These are phyloP conservation scores for Nicotiana sylvestris DNA, from an alignment of 257 asterid species.

Conservation along the genomic window DNA sequence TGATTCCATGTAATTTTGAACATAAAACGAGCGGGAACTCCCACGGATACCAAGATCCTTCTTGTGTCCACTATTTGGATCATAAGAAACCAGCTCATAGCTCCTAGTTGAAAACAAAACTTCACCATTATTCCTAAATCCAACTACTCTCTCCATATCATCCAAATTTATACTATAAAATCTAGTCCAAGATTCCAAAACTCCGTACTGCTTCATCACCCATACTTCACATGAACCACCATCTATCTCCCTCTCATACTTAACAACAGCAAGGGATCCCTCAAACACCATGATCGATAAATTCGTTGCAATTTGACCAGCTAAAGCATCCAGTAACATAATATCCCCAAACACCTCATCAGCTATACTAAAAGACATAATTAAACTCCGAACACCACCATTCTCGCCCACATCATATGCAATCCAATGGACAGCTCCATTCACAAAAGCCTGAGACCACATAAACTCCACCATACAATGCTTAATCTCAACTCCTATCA, in stretches of 20 bases:
- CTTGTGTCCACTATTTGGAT: constrained; percentile 20
- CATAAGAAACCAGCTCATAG: constrained; percentile 25
- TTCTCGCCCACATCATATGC: constrained; percentile 20
- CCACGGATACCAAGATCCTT: constrained; percentile 38
- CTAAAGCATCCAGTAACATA: constrained; percentile 37
- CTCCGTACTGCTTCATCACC: constrained; percentile 56
- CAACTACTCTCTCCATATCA: constrained; percentile 30
- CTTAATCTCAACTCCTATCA: constrained; percentile 14
- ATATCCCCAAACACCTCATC: constrained; percentile 43
- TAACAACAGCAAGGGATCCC: constrained; percentile 36
- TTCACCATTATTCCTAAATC: constrained; percentile 39
- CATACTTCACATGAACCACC: constrained; percentile 36
- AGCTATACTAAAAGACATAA: constrained; percentile 35
- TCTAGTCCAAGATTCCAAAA: constrained; percentile 49
- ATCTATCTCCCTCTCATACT: constrained; percentile 13
- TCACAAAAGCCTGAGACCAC: constrained; percentile 35
- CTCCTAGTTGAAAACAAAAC: constrained; percentile 29
- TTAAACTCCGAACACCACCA: constrained; percentile 14
- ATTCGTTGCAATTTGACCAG: constrained; percentile 3
- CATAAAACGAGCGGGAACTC: constrained; percentile 31
- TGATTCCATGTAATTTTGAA: constrained; percentile 37
- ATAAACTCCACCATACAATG: constrained; percentile 24
- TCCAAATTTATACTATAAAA: constrained; percentile 30
- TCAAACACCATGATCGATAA: constrained; percentile 19
- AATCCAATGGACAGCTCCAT: constrained; percentile 49